These are phyloP conservation scores for Arctium lappa DNA, from an alignment of 129 eudicot genomes.

Conservation along the genomic window DNA sequence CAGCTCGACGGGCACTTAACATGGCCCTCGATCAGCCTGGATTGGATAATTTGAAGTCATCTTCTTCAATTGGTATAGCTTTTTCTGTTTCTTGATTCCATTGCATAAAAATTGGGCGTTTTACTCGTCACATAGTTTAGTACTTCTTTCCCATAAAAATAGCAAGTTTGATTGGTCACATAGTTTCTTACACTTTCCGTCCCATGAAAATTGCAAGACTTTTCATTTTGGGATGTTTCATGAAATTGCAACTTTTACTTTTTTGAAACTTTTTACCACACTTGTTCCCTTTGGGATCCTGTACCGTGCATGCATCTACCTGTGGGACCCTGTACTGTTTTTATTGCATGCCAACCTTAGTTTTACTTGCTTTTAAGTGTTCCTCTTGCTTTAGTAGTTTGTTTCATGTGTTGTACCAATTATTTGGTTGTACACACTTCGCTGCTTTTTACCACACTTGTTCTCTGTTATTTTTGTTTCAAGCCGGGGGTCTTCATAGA, in stretches of 20 bases:
- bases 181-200: background rate
- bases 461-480: too few species aligned
- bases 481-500: too few species aligned
- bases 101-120: background rate
- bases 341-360: too few species aligned
- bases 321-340: too few species aligned
- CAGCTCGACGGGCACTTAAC: slow-evolving; percentile 71
- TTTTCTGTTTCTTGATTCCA: background rate
- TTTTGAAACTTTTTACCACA: background rate
- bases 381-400: too few species aligned
- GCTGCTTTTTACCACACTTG: too few species aligned
- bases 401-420: too few species aligned
- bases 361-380: too few species aligned
- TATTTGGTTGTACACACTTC: too few species aligned
- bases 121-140: background rate
- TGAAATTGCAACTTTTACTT: background rate
- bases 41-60: slow-evolving; percentile 40
- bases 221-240: too few species aligned
- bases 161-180: background rate
- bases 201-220: background rate
- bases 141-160: background rate
- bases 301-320: background rate
- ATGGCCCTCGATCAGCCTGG: slow-evolving; percentile 53
- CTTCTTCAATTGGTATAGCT: slow-evolving; percentile 37
- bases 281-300: background rate